A percentile compares a stretch with the other conserved stretches of the same genome.
Evolutionary conservation across 106 monocot species (phyloP).

Genomic region (Dendrobium chrysotoxum): DNA sequence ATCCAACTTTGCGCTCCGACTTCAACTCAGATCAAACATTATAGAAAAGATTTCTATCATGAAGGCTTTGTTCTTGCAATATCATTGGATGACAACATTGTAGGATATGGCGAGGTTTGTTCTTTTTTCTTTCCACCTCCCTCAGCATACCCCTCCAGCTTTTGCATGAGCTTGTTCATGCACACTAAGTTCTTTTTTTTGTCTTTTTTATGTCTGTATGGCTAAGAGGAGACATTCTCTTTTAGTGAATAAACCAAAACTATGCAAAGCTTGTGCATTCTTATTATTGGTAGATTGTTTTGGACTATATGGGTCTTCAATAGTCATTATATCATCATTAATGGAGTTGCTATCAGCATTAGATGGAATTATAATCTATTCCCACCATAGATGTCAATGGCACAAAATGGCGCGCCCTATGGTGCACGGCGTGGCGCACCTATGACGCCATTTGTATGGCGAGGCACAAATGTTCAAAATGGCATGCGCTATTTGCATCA

Average conservation of each 20-base stretch:
- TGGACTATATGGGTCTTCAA: background rate
- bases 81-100: conserved; percentile 52
- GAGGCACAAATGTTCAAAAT: no score
- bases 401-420: no score
- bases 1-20: conserved; percentile 60
- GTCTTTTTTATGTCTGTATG: background rate
- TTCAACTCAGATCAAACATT: conserved; percentile 37
- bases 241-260: background rate
- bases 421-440: no score
- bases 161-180: background rate
- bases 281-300: background rate
- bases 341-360: background rate
- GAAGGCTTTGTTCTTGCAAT: conserved; percentile 68
- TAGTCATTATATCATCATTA: background rate
- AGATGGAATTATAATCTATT: no score
- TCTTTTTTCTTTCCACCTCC: background rate
- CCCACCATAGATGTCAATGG: no score
- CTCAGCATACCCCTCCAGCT: background rate
- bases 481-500: no score
- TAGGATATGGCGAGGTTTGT: conserved; percentile 88
- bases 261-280: background rate
- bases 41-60: conserved; percentile 20
- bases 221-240: background rate
- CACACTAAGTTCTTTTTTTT: background rate
- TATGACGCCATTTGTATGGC: no score